Evolutionary conservation across 2,329 filamentous ascomycete genomes (phyloP).

Genomic region (Diaporthe vexans): DNA sequence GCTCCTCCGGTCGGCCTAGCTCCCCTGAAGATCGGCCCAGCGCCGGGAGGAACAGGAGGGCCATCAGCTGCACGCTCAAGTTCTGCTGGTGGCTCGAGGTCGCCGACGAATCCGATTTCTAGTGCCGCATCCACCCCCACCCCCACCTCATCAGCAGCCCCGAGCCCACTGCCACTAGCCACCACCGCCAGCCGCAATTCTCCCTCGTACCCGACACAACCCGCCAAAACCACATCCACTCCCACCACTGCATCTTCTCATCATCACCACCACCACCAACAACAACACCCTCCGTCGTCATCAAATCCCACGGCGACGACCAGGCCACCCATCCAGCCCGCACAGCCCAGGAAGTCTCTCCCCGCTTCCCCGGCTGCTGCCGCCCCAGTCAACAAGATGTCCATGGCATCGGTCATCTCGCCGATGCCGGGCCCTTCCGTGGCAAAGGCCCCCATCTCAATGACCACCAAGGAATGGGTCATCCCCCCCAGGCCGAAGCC

Average conservation of each 20-base stretch:
- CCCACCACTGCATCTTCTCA: slow-evolving; percentile 28
- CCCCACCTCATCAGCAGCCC: slow-evolving; percentile 33
- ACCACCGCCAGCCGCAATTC: slow-evolving; percentile 12
- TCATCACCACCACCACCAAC: not conserved
- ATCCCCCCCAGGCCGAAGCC: slow-evolving; percentile 89
- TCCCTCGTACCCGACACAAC: slow-evolving; percentile 23
- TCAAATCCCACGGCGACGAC: not conserved
- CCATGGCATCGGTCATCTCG: slow-evolving; percentile 63
- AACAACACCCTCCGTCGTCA: not conserved
- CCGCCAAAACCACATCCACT: slow-evolving; percentile 31
- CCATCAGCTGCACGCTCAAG: not conserved
- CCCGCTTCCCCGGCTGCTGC: slow-evolving; percentile 35
- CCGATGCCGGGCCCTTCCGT: slow-evolving; percentile 57
- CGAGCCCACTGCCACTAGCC: slow-evolving; percentile 19
- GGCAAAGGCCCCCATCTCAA: slow-evolving; percentile 62
- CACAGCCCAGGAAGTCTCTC: slow-evolving; percentile 39
- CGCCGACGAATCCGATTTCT: slow-evolving; percentile 39
- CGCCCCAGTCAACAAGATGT: slow-evolving; percentile 56
- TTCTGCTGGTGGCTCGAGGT: slow-evolving; percentile 7
- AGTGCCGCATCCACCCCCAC: slow-evolving; percentile 41
- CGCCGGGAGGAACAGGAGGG: too few relatives aligned
- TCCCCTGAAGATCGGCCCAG: slow-evolving; percentile 38
- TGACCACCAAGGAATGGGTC: slow-evolving; percentile 89
- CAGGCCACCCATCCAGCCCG: slow-evolving; percentile 38
- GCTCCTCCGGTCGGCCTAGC: slow-evolving; percentile 34